Percentiles rank a stretch among this genome's conserved stretches.
phyloP scores from a whole-genome alignment of 352 stramenopile genomes.

The Globisporangium nagaii region DNA sequence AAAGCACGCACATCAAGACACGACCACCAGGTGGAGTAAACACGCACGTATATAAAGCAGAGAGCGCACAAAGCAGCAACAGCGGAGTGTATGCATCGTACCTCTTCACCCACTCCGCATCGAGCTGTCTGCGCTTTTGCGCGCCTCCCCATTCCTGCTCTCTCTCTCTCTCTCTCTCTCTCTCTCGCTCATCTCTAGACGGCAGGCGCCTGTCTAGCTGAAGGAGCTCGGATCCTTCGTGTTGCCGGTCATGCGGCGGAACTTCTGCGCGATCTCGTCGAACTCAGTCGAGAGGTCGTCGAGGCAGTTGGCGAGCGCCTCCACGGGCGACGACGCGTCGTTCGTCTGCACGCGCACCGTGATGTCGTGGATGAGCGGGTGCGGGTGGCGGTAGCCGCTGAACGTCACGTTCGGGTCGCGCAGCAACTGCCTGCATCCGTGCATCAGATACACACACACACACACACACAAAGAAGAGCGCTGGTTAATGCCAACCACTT shows the following conservation, averaged over 20 bases:
- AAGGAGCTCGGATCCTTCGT: constrained; percentile 81
- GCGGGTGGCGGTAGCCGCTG: constrained; percentile 95
- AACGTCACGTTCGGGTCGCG: constrained; percentile 88
- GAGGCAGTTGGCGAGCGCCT: constrained; percentile 76
- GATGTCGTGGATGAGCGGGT: constrained; percentile 96
- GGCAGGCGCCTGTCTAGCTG: constrained; percentile 38
- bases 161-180: not conserved
- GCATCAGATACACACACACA: not conserved
- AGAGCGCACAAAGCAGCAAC: too few relatives aligned
- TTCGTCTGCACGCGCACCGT: constrained; percentile 92
- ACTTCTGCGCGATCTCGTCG: constrained; percentile 82
- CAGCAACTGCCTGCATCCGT: constrained; percentile 68
- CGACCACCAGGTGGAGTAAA: too few relatives aligned
- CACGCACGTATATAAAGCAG: too few relatives aligned
- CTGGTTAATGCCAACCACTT: not conserved
- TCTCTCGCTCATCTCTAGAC: not conserved
- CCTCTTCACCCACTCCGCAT: not conserved
- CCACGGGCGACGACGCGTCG: constrained; percentile 75
- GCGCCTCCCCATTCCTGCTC: too few relatives aligned
- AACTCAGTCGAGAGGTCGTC: constrained; percentile 86
- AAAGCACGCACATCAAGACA: too few relatives aligned
- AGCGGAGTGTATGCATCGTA: too few relatives aligned
- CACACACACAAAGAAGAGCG: not conserved
- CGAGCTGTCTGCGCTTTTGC: too few relatives aligned
- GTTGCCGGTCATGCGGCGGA: constrained; percentile 74